Percentiles rank a stretch among this genome's conserved stretches.
These are phyloP conservation scores for Aspergillus ruber DNA, from an alignment of 2,329 filamentous ascomycete genomes.

Conservation along the genomic window DNA sequence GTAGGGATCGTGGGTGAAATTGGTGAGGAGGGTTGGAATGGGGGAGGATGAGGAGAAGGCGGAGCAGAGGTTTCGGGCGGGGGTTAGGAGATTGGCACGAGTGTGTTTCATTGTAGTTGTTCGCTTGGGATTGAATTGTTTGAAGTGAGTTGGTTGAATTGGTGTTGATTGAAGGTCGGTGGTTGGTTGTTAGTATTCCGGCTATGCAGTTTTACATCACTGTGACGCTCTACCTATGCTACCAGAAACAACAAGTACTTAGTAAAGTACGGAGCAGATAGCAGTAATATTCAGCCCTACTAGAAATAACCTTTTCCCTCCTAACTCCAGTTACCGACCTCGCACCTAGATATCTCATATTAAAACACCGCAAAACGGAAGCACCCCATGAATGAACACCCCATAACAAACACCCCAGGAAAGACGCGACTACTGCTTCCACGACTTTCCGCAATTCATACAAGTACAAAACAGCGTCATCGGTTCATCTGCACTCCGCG, in stretches of 20 bases:
- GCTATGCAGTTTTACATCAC: not conserved
- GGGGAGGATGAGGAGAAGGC: slow-evolving; percentile 23
- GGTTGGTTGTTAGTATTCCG: not conserved
- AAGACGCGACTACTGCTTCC: slow-evolving; percentile 31
- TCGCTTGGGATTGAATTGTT: too few relatives aligned
- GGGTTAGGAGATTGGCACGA: slow-evolving; percentile 15
- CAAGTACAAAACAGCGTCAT: slow-evolving; percentile 47
- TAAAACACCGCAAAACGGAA: not conserved
- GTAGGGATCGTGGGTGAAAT: slow-evolving; percentile 26
- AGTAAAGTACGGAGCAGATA: too few relatives aligned
- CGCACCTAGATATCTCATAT: not conserved
- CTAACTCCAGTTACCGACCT: not conserved
- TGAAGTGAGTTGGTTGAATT: not conserved
- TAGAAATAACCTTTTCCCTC: not conserved
- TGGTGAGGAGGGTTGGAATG: slow-evolving; percentile 21
- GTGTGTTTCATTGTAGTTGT: slow-evolving; percentile 4
- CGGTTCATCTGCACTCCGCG: slow-evolving; percentile 88
- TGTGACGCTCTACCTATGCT: not conserved
- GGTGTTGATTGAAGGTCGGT: too few relatives aligned
- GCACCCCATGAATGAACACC: slow-evolving; percentile 5
- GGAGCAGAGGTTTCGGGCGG: slow-evolving; percentile 22
- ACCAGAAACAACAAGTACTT: too few relatives aligned
- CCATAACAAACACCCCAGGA: slow-evolving; percentile 2
- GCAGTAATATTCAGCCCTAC: too few relatives aligned
- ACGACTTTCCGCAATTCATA: slow-evolving; percentile 43